Evolutionary conservation across 306 rosid genomes (phyloP).

Genomic region (Acacia confusa): DNA sequence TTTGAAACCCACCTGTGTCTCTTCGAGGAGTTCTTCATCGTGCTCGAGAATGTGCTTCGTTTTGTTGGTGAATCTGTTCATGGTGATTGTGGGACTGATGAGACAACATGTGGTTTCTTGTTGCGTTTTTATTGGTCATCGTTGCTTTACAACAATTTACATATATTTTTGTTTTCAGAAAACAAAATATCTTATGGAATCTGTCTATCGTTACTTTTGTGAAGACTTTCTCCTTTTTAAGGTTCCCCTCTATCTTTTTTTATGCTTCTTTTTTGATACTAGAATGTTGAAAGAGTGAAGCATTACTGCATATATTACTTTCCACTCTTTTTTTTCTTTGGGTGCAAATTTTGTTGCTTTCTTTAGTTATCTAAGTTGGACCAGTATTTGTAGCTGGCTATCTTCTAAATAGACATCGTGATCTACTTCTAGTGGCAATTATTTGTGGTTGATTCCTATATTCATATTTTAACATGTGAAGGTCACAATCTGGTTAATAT

Average conservation of each 20-base stretch:
- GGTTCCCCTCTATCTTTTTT: background rate
- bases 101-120: background rate
- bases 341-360: background rate
- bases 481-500: background rate
- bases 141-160: background rate
- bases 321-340: background rate
- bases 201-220: background rate
- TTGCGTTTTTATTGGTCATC: background rate
- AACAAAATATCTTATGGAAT: background rate
- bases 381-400: background rate
- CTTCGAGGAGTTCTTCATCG: background rate
- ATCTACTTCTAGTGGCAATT: background rate
- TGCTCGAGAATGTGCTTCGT: conserved; percentile 13
- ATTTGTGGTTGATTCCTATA: background rate
- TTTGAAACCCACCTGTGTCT: background rate
- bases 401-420: too few relatives aligned
- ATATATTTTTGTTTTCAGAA: background rate
- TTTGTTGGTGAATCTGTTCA: conserved; percentile 3
- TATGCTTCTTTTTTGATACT: background rate
- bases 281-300: background rate
- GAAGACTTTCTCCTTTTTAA: background rate
- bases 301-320: background rate
- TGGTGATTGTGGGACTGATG: background rate
- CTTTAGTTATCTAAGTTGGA: conserved; percentile 4
- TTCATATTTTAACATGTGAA: background rate